Percentiles rank a stretch among this genome's conserved stretches.
These are phyloP conservation scores for Vachellia pachyceras DNA, from an alignment of 306 rosid genomes.

Conservation along the genomic window DNA sequence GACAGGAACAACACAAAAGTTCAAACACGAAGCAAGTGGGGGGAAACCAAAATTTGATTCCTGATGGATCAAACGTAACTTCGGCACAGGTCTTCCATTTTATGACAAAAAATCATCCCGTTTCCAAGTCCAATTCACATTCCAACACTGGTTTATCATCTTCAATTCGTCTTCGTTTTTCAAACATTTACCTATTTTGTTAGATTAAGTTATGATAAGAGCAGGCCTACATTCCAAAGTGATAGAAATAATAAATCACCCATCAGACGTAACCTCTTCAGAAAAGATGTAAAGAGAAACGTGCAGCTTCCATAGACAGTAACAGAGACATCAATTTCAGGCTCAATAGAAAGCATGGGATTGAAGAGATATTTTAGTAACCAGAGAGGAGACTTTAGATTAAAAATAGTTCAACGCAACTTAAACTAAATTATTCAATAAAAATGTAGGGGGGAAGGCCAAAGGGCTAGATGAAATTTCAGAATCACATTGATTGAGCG, in stretches of 20 bases:
- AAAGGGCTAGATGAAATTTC: constrained; percentile 14
- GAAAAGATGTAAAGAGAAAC: constrained; percentile 21
- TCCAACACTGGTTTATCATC: background rate
- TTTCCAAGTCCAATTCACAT: constrained; percentile 12
- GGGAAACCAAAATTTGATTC: constrained; percentile 13
- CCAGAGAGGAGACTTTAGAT: background rate
- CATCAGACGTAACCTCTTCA: background rate
- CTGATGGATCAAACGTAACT: background rate
- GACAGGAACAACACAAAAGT: background rate
- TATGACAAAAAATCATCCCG: constrained; percentile 8
- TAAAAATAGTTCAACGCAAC: background rate
- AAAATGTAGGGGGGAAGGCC: background rate
- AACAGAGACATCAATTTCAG: background rate
- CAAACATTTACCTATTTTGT: constrained; percentile 17
- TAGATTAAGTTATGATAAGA: background rate
- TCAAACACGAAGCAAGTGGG: background rate
- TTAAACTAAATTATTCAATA: background rate
- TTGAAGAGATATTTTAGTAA: background rate
- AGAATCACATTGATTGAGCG: background rate
- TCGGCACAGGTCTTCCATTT: constrained; percentile 17
- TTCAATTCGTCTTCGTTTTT: background rate
- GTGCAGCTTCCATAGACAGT: background rate
- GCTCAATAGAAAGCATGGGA: constrained; percentile 2
- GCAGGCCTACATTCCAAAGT: constrained; percentile 13
- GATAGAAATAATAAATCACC: background rate